These are phyloP conservation scores for Leccinum pellstonianum DNA, from an alignment of 768 basidiomycete genomes.

Conservation along the genomic window DNA sequence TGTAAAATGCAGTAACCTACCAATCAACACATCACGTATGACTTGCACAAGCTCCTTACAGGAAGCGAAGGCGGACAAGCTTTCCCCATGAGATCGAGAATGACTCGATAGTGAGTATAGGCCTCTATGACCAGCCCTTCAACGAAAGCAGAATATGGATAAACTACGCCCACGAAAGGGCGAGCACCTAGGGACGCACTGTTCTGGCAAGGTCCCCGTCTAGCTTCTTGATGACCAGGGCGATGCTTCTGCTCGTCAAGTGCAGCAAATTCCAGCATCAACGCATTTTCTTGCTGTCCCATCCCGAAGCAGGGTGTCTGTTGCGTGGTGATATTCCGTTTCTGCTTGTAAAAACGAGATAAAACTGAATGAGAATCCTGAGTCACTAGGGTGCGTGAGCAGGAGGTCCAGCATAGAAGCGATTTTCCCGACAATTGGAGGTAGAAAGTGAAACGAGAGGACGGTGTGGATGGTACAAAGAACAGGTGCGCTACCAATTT, in stretches of 20 bases:
- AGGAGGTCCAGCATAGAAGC: constrained; percentile 62
- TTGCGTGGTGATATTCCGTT: constrained; percentile 76
- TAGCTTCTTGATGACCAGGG: constrained; percentile 91
- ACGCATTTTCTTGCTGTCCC: constrained; percentile 83
- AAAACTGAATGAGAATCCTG: constrained; percentile 78
- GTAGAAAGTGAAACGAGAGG: background rate
- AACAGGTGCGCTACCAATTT: background rate
- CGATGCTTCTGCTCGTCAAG: constrained; percentile 83
- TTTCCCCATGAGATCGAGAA: background rate
- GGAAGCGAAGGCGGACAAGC: background rate
- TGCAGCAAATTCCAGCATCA: constrained; percentile 90
- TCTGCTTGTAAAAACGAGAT: constrained; percentile 68
- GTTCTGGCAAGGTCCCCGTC: constrained; percentile 92
- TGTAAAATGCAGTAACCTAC: background rate
- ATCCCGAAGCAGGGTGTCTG: constrained; percentile 82
- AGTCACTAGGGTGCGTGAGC: constrained; percentile 81
- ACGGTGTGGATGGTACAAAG: background rate
- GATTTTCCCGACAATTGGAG: constrained; percentile 46
- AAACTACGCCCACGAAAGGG: background rate
- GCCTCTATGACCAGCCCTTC: background rate
- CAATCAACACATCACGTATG: background rate
- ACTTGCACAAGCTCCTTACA: background rate
- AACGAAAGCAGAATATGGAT: background rate
- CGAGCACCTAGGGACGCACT: constrained; percentile 48
- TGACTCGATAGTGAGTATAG: background rate